These are phyloP conservation scores for Agaricales sp. DNA, from an alignment of 1,284 basidiomycete species.

Conservation along the genomic window DNA sequence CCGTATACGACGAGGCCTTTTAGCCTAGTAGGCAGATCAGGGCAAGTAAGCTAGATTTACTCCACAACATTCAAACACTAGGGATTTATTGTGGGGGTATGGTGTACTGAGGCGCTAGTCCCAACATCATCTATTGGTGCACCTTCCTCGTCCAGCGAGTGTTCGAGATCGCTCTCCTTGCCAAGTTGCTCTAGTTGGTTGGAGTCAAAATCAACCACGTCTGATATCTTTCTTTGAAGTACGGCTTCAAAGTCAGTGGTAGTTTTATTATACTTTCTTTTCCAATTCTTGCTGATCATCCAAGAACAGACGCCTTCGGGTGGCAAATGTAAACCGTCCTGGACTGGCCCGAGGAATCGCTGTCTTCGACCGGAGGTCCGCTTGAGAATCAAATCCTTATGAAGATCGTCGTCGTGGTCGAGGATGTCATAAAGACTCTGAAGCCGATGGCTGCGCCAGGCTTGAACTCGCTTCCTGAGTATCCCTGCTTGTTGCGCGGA, in stretches of 20 bases:
- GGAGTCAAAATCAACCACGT: not conserved
- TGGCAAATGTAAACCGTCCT: conserved; percentile 48
- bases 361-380: conserved; percentile 44
- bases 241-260: not conserved
- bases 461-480: conserved; percentile 41
- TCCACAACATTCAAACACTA: no score
- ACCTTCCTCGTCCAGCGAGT: no score
- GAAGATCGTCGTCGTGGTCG: conserved; percentile 40
- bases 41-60: no score
- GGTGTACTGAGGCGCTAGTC: no score
- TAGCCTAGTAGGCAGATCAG: no score
- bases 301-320: conserved; percentile 54
- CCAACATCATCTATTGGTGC: no score
- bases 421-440: conserved; percentile 44
- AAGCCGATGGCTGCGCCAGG: conserved; percentile 55
- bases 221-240: not conserved
- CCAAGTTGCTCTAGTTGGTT: not conserved
- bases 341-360: conserved; percentile 41
- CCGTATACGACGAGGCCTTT: no score
- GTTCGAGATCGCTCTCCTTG: not conserved
- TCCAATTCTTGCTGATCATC: conserved; percentile 67
- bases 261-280: not conserved
- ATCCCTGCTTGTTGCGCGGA: conserved; percentile 13
- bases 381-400: conserved; percentile 30
- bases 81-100: no score